Evolutionary conservation across 2,329 filamentous ascomycete species (phyloP).

Genomic region (Xylaria sp.): DNA sequence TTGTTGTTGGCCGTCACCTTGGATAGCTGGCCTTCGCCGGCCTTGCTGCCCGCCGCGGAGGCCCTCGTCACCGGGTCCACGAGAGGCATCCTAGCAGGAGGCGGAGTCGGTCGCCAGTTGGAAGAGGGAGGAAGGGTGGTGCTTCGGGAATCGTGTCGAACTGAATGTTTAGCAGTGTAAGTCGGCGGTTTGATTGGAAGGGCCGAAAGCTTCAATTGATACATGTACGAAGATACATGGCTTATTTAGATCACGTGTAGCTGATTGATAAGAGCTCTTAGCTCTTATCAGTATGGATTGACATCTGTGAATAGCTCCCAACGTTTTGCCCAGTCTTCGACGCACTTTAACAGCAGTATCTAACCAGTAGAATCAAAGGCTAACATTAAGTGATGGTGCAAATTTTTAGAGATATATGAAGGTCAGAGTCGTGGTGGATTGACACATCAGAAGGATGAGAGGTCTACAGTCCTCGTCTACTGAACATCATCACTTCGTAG

Average conservation of each 20-base stretch:
- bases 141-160: neutral
- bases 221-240: neutral
- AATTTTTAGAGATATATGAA: too few relatives aligned
- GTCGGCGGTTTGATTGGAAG: neutral
- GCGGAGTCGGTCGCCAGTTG: neutral
- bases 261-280: neutral
- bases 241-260: neutral
- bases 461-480: too few relatives aligned
- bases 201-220: conserved; percentile 1
- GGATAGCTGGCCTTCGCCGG: conserved; percentile 32
- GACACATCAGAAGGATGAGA: too few relatives aligned
- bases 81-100: conserved; percentile 34
- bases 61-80: conserved; percentile 45
- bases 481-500: too few relatives aligned
- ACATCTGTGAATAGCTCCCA: too few relatives aligned
- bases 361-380: too few relatives aligned
- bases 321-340: too few relatives aligned
- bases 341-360: too few relatives aligned
- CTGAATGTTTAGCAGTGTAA: conserved; percentile 1
- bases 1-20: too few relatives aligned
- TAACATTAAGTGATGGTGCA: too few relatives aligned
- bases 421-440: too few relatives aligned
- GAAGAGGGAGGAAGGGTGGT: neutral
- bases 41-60: conserved; percentile 34
- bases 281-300: neutral